Evolutionary conservation across 306 rosid genomes (phyloP).

Genomic region (Sicyos baderoa): DNA sequence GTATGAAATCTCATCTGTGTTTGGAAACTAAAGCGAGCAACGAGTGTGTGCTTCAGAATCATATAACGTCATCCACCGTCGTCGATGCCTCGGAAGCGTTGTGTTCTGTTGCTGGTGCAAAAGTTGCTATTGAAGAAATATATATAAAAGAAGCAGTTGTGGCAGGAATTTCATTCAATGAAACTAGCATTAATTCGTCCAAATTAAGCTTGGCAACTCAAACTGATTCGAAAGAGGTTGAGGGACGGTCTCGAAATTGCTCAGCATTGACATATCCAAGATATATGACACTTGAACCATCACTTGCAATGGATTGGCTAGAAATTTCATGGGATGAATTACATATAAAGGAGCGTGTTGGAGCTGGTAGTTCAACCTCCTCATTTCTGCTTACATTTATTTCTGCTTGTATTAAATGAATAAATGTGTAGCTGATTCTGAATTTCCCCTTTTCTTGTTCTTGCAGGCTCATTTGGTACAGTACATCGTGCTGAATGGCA

Average conservation of each 20-base stretch:
- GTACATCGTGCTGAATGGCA: slow-evolving; percentile 99
- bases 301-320: slow-evolving; percentile 99
- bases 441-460: background rate
- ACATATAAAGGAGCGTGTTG: slow-evolving; percentile 73
- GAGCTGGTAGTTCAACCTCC: slow-evolving; percentile 65
- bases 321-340: slow-evolving; percentile 96
- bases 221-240: slow-evolving; percentile 35
- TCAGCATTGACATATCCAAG: slow-evolving; percentile 41
- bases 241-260: slow-evolving; percentile 33
- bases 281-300: slow-evolving; percentile 76
- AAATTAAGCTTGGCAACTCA: slow-evolving; percentile 30
- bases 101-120: slow-evolving; percentile 26
- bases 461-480: slow-evolving; percentile 88
- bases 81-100: slow-evolving; percentile 37
- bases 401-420: background rate
- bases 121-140: slow-evolving; percentile 31
- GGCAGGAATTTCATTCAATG: slow-evolving; percentile 36
- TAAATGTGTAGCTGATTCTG: background rate
- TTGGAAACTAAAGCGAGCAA: slow-evolving; percentile 38
- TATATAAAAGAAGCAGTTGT: slow-evolving; percentile 27
- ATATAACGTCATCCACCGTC: slow-evolving; percentile 35
- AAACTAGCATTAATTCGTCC: slow-evolving; percentile 32
- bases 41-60: slow-evolving; percentile 33
- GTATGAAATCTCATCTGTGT: slow-evolving; percentile 31
- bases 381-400: background rate